Conservation (phyloP, 768 basidiomycete genomes). For the Lactarius quietus region DNA sequence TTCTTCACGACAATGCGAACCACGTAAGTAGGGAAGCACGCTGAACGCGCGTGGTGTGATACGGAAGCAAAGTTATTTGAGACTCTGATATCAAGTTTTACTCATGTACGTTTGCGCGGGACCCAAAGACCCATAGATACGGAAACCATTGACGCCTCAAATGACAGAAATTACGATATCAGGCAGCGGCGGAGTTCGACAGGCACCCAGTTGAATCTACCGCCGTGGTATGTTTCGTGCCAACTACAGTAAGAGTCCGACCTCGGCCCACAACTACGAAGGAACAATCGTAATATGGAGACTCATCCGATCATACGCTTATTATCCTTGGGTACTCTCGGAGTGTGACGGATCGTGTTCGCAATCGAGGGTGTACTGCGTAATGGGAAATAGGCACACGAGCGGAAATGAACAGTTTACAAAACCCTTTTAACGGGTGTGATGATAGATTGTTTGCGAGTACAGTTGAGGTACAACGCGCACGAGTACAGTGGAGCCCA, state of each 20-base stretch:
- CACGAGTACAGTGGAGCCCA: no score
- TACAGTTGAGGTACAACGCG: constrained; percentile 1
- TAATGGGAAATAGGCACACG: constrained; percentile 37
- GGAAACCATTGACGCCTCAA: background rate
- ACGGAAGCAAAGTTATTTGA: background rate
- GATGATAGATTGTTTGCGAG: background rate
- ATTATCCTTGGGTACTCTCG: constrained; percentile 30
- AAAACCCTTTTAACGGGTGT: constrained; percentile 22
- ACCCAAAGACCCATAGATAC: constrained; percentile 66
- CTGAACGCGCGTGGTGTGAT: background rate
- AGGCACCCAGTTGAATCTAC: constrained; percentile 47
- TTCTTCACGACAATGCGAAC: background rate
- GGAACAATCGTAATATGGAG: background rate
- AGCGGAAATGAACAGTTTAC: constrained; percentile 43
- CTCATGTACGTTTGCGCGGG: constrained; percentile 58
- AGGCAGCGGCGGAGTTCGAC: background rate
- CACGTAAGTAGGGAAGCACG: background rate
- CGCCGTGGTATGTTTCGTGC: constrained; percentile 40
- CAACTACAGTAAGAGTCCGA: constrained; percentile 47
- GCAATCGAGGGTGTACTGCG: constrained; percentile 60
- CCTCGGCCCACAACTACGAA: background rate
- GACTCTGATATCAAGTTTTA: constrained; percentile 55
- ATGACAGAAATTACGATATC: background rate
- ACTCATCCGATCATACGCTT: background rate
- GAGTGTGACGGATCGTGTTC: constrained; percentile 54